A percentile compares a stretch with the other conserved stretches of the same genome.
Conservation (phyloP, 1,284 basidiomycete genomes). For the Leucoagaricus sp. region DNA sequence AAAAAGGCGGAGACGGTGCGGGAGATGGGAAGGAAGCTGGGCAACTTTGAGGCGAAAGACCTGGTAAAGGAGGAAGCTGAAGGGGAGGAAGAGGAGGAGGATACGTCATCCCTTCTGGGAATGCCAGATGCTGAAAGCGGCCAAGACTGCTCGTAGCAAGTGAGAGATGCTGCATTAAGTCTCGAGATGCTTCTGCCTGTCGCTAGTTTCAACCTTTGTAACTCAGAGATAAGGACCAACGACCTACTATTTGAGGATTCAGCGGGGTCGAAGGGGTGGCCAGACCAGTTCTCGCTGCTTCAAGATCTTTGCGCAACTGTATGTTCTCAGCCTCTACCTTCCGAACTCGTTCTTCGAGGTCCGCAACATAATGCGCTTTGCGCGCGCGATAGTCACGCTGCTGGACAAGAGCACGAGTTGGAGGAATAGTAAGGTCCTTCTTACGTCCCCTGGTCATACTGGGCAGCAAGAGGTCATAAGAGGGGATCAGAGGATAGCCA, state of each 20-base stretch:
- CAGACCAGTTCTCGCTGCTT: slow-evolving; percentile 36
- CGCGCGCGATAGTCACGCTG: slow-evolving; percentile 67
- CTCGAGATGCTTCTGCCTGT: slow-evolving; percentile 50
- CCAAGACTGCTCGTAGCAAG: slow-evolving; percentile 46
- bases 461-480: slow-evolving; percentile 6
- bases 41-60: slow-evolving; percentile 14
- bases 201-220: slow-evolving; percentile 3
- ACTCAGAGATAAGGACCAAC: slow-evolving; percentile 1
- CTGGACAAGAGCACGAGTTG: slow-evolving; percentile 49
- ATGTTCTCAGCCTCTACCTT: slow-evolving; percentile 56
- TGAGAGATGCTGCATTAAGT: slow-evolving; percentile 50
- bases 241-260: slow-evolving; percentile 46
- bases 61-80: neutral
- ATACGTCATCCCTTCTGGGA: slow-evolving; percentile 25
- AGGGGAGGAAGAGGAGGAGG: slow-evolving; percentile 3
- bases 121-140: slow-evolving; percentile 44
- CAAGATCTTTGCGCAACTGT: slow-evolving; percentile 49
- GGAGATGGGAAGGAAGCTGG: slow-evolving; percentile 27
- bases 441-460: slow-evolving; percentile 64
- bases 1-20: slow-evolving; percentile 17
- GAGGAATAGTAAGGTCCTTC: slow-evolving; percentile 58
- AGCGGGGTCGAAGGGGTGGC: slow-evolving; percentile 30
- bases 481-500: neutral
- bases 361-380: slow-evolving; percentile 55
- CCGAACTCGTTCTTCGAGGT: slow-evolving; percentile 55